Conservation (phyloP, 768 basidiomycete species). For the Porphyrellus cyaneotinctus region DNA sequence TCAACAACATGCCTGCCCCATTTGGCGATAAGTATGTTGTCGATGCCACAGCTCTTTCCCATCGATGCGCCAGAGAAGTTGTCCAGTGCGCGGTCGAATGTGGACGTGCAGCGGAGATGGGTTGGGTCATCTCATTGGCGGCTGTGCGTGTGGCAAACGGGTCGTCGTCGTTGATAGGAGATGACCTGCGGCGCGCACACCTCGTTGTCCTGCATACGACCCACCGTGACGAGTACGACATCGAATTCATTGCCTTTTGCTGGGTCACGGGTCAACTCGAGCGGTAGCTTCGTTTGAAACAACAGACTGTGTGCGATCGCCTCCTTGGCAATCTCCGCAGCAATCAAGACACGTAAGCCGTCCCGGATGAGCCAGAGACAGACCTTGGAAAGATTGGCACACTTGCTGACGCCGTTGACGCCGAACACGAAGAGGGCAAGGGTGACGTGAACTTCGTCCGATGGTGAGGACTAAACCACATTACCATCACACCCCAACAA, state of each 20-base stretch:
- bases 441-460: constrained; percentile 79
- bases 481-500: too few relatives aligned
- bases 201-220: constrained; percentile 99
- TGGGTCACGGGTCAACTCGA: constrained; percentile 30
- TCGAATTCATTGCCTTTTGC: constrained; percentile 90
- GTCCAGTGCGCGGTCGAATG: constrained; percentile 90
- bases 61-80: constrained; percentile 79
- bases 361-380: constrained; percentile 99
- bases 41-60: constrained; percentile 84
- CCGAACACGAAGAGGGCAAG: constrained; percentile 87
- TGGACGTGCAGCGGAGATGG: too few relatives aligned
- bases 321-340: constrained; percentile 95
- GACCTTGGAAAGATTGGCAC: constrained; percentile 95
- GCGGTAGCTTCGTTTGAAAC: constrained; percentile 16
- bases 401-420: constrained; percentile 98
- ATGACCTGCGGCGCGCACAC: constrained; percentile 35
- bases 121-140: constrained; percentile 95
- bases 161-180: background rate
- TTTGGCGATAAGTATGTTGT: constrained; percentile 97
- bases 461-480: too few relatives aligned
- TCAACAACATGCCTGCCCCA: constrained; percentile 70
- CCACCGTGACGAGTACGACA: constrained; percentile 95
- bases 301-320: constrained; percentile 82
- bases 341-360: constrained; percentile 86
- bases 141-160: constrained; percentile 44